Base-by-base conservation (phyloP, 176 grass and related monocot species). In the Cymbopogon citratus region DNA sequence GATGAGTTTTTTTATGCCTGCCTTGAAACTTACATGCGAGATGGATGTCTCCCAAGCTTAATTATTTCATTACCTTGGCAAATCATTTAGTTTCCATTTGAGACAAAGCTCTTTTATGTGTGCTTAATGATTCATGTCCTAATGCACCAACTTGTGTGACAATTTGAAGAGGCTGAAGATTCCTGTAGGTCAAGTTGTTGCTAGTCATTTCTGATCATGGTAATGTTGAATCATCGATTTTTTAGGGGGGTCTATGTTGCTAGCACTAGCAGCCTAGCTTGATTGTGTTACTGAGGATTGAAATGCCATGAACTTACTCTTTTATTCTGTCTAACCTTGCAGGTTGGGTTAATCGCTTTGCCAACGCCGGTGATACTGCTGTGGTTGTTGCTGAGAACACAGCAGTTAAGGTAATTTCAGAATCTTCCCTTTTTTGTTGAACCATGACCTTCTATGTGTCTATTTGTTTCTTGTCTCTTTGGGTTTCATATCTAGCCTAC, bases 281-380 rank as follows among this genome's bases (percentile, higher is more conserved):
- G 48, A 14, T 34, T 60, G 16, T 46, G 34, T 85, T 80, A 11
- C 28, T 72, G 23, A 67, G 48, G 71, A 46, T 89, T 78, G 44
- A 64, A 64, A 85, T 81, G 52, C 0, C 56, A 27, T 68, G 25
- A 67, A 8, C 40, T 29, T 3, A 28, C 41, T 66, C 12, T 82
- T 78, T 78, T 66, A 40, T 14, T 82, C 71, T 82, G 28, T 12
- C 29, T 79, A 63, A 72, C 18, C 29, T 79, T 81, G 35, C 87
- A 99, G 96, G 96, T 63, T 99, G 96, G 96, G 91, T 99, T 71
- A 99, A 99, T 80, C 92, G 96, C 39, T 99, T 99, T 91, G 96
- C 96, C 24, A 95, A 99, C 78, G 91, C 92, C 7, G 96, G 92
- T 81, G 92, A 99, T 84, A 93, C 92, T 66, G 92, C 92, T 66